Evolutionary conservation across 441 rosid species (phyloP).

Genomic region (Populus hybrid): DNA sequence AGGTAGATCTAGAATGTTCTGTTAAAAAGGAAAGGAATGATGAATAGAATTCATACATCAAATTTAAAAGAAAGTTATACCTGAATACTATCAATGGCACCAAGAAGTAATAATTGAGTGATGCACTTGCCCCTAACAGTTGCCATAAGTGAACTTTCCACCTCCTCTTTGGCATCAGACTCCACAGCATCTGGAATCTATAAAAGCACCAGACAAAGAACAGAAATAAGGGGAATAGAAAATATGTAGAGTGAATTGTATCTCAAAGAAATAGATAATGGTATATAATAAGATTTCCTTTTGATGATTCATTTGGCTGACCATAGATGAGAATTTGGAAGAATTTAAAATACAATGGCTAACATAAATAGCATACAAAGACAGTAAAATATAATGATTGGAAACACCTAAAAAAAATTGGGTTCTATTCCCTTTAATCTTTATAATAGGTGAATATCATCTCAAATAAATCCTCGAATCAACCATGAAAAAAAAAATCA

Average conservation of each 20-base stretch:
- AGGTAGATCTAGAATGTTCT: not conserved
- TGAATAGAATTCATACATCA: not conserved
- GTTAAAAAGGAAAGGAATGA: not conserved
- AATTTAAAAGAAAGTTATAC: slow-evolving; percentile 35
- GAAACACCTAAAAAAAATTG: not conserved
- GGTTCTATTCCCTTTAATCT: not conserved
- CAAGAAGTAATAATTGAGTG: slow-evolving; percentile 90
- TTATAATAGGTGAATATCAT: not conserved
- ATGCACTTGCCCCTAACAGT: slow-evolving; percentile 95
- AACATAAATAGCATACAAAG: not conserved
- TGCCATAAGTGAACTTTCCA: slow-evolving; percentile 80
- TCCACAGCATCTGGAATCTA: slow-evolving; percentile 69
- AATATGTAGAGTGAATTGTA: not conserved
- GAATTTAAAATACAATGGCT: not conserved
- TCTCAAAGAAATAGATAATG: not conserved
- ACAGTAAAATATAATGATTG: not conserved
- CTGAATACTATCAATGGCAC: slow-evolving; percentile 96
- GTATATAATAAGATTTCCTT: not conserved
- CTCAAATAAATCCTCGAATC: not conserved
- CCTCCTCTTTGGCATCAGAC: slow-evolving; percentile 70
- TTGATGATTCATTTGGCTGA: not conserved
- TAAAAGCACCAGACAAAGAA: slow-evolving; percentile 20
- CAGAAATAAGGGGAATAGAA: slow-evolving; percentile 1
- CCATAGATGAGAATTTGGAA: not conserved
- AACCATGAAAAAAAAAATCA: not conserved